A percentile compares a stretch with the other conserved stretches of the same genome.
phyloP scores from a whole-genome alignment of 257 asterid species.

The Forsythia suspensa region DNA sequence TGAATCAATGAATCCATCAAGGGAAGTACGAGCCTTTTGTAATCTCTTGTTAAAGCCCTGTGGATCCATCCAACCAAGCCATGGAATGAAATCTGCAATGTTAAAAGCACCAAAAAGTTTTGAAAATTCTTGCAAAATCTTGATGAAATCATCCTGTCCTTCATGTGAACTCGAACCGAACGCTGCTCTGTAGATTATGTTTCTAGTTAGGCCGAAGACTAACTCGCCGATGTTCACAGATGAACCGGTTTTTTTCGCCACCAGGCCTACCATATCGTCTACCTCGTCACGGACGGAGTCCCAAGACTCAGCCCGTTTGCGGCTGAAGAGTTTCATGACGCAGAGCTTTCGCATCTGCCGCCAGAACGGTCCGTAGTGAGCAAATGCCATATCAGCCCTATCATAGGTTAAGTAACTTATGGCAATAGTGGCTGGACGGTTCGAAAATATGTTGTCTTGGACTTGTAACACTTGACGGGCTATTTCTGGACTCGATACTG shows the following conservation, averaged over 20 bases:
- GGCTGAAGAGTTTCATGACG: constrained; percentile 85
- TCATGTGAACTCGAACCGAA: constrained; percentile 70
- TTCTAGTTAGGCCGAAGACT: constrained; percentile 70
- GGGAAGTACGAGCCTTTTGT: constrained; percentile 56
- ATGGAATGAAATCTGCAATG: constrained; percentile 74
- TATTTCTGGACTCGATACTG: constrained; percentile 68
- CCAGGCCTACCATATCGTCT: constrained; percentile 45
- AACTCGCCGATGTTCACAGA: constrained; percentile 72
- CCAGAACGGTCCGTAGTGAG: constrained; percentile 95
- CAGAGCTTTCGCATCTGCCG: constrained; percentile 92
- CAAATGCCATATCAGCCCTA: constrained; percentile 94
- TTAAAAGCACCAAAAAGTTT: constrained; percentile 80
- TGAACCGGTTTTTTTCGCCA: constrained; percentile 37
- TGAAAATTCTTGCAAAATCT: constrained; percentile 76
- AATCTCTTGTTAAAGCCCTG: constrained; percentile 55
- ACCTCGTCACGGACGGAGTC: constrained; percentile 88
- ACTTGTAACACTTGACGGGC: constrained; percentile 82
- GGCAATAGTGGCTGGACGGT: constrained; percentile 80
- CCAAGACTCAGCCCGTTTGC: constrained; percentile 92
- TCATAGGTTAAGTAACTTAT: constrained; percentile 74
- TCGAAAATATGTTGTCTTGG: constrained; percentile 84
- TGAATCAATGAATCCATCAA: constrained; percentile 73
- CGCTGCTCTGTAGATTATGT: constrained; percentile 77
- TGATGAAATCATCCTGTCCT: constrained; percentile 69
- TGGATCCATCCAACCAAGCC: constrained; percentile 66